A percentile compares a stretch with the other conserved stretches of the same genome.
phyloP scores from a whole-genome alignment of 2,329 filamentous ascomycete genomes.

The Fusarium nelsonii region DNA sequence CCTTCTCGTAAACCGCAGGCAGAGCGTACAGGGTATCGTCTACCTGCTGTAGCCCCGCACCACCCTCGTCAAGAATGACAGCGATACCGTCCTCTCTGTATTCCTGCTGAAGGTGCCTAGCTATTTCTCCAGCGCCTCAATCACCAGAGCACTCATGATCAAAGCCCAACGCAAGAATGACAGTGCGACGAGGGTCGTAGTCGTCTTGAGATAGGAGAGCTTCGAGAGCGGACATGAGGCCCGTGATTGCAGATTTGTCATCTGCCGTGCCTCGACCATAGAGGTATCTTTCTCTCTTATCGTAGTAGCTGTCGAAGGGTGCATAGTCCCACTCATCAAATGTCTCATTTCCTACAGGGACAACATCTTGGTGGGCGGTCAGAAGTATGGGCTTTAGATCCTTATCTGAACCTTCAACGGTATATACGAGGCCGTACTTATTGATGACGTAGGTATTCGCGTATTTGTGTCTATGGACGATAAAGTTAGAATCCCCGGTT shows the following conservation, averaged over 20 bases:
- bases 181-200: slow-evolving; percentile 66
- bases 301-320: slow-evolving; percentile 55
- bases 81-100: slow-evolving; percentile 69
- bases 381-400: slow-evolving; percentile 57
- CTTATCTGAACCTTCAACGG: slow-evolving; percentile 64
- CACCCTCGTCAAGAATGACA: slow-evolving; percentile 73
- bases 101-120: slow-evolving; percentile 59
- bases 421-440: slow-evolving; percentile 70
- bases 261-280: slow-evolving; percentile 57
- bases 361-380: slow-evolving; percentile 57
- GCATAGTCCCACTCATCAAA: slow-evolving; percentile 53
- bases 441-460: slow-evolving; percentile 66
- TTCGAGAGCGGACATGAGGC: slow-evolving; percentile 56
- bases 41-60: slow-evolving; percentile 63
- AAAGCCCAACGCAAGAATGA: slow-evolving; percentile 71
- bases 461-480: slow-evolving; percentile 52
- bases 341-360: slow-evolving; percentile 57
- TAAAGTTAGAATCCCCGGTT: no score
- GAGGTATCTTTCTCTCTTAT: slow-evolving; percentile 51
- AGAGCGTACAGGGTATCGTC: slow-evolving; percentile 63
- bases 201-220: slow-evolving; percentile 60
- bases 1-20: slow-evolving; percentile 72
- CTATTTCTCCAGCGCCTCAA: slow-evolving; percentile 66
- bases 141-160: slow-evolving; percentile 71
- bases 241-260: slow-evolving; percentile 56